Base-by-base conservation (phyloP, 352 stramenopile genomes). In the Globisporangium orthogonon region DNA sequence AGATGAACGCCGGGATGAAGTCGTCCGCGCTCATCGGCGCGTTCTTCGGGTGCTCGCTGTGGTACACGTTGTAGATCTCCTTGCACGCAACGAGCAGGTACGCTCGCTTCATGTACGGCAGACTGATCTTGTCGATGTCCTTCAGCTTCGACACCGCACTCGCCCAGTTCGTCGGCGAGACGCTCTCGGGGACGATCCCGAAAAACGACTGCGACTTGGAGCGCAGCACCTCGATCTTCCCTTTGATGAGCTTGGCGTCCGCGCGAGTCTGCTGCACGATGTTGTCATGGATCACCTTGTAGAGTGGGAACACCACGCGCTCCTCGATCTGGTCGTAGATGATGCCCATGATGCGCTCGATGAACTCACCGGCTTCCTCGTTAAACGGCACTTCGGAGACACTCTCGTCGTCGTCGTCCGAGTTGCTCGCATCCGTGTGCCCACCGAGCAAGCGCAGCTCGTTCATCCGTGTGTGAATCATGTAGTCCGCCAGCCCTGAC, bases 1-100 rank as follows among this genome's bases (percentile, higher is more conserved):
- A 95, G 53, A 95, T 95, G 65, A 95, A 95, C 3, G 78, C 83
- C 9, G 85, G 85, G 35, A 95, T 93, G 43, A 95, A 95, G 13
- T 89, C 81, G 58, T 95, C 85, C 17, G 83, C 85, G 43, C 71
- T 92, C 83, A 95, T 93, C 23, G 83, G 82, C n/a, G 78, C 46
- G 43, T 88, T 83, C 2, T 54, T 73, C 2, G 79, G 77, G 41
- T 93, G 83, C 54, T 95, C 85, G 0, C 58, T 65, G 57, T 91
- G 78, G 37, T 81, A 91, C 10, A 90, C 66, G 6, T 57, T 70
- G 62, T 95, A 95, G 55, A 95, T 95, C 58, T 91, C 80, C 57
- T 95, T 91, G 60, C 81, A 90, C 2, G 79, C 74, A 4, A 68
- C 68, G 11, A 95, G 67, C 33, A 95, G 63, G 45, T 92, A 73